Evolutionary conservation across 1,284 basidiomycete species (phyloP).

Genomic region (Fomitopsis pinicola): DNA sequence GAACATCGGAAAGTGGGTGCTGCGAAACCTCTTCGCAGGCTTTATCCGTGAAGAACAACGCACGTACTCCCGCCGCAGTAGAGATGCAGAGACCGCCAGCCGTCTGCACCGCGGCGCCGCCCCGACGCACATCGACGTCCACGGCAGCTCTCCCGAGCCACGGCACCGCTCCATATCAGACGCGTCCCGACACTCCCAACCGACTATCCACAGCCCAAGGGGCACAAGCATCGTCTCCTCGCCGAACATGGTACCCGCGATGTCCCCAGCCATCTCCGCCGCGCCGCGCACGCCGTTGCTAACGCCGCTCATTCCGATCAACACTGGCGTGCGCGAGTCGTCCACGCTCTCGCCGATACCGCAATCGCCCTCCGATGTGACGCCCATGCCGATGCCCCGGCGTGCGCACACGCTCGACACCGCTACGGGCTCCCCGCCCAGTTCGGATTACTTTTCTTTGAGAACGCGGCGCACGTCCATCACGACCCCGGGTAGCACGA

Average conservation of each 20-base stretch:
- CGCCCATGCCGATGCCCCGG: conserved; percentile 28
- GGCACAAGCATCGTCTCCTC: conserved; percentile 46
- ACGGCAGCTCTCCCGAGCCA: conserved; percentile 17
- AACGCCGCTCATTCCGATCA: conserved; percentile 54
- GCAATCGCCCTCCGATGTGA: conserved; percentile 30
- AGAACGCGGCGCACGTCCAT: conserved; percentile 42
- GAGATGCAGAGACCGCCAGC: conserved; percentile 22
- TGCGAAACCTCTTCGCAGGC: conserved; percentile 68
- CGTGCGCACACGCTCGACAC: conserved; percentile 12
- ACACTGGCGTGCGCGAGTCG: conserved; percentile 22
- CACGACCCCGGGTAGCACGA: conserved; percentile 25
- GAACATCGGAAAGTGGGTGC: conserved; percentile 78
- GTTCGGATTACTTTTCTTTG: conserved; percentile 48
- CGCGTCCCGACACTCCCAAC: conserved; percentile 14
- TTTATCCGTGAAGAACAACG: conserved; percentile 67
- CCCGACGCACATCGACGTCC: conserved; percentile 27
- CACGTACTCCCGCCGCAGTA: conserved; percentile 30
- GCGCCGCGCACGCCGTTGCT: conserved; percentile 45
- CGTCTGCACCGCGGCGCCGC: conserved; percentile 23
- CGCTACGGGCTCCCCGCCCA: conserved; percentile 11
- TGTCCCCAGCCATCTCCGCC: conserved; percentile 44
- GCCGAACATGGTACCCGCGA: conserved; percentile 61
- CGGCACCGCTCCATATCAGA: conserved; percentile 31
- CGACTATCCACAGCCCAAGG: conserved; percentile 4
- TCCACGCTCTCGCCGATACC: conserved; percentile 28